Conservation (phyloP, 495 filamentous ascomycete genomes). For the Penicillium bovifimosum region DNA sequence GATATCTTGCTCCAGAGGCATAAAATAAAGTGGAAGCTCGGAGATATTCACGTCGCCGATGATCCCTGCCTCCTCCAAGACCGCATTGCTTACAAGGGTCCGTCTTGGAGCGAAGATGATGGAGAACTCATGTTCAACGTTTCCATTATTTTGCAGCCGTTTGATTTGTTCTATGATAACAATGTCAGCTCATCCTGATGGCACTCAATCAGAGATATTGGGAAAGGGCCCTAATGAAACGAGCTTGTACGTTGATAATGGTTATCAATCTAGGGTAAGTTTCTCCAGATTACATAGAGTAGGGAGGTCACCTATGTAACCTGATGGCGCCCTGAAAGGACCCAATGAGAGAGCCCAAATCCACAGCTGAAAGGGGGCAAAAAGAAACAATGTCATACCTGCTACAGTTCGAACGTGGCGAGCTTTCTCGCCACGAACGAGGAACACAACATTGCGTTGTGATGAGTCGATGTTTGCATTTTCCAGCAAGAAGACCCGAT, state of each 20-base stretch:
- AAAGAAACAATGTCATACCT: constrained; percentile 54
- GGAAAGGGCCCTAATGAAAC: constrained; percentile 41
- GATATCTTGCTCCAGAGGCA: constrained; percentile 86
- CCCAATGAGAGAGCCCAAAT: background rate
- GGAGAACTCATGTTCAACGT: constrained; percentile 88
- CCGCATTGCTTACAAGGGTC: constrained; percentile 83
- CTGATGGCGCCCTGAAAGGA: constrained; percentile 51
- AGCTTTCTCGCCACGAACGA: constrained; percentile 82
- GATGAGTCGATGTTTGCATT: constrained; percentile 89
- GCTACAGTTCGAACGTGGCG: constrained; percentile 77
- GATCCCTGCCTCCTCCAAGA: constrained; percentile 89
- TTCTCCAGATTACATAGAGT: constrained; percentile 61
- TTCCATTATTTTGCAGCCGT: constrained; percentile 74
- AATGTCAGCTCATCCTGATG: constrained; percentile 57
- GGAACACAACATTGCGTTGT: constrained; percentile 92
- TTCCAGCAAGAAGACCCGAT: constrained; percentile 91
- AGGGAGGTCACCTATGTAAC: constrained; percentile 49
- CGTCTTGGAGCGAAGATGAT: constrained; percentile 91
- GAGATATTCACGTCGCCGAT: constrained; percentile 85
- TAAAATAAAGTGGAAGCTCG: constrained; percentile 81
- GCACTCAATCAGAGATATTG: constrained; percentile 33
- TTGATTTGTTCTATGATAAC: constrained; percentile 74
- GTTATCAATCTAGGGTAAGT: constrained; percentile 54
- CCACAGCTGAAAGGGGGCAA: background rate
- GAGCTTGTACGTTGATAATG: constrained; percentile 33